phyloP scores from a whole-genome alignment of 2,329 filamentous ascomycete species.

The Claviceps purpurea region DNA sequence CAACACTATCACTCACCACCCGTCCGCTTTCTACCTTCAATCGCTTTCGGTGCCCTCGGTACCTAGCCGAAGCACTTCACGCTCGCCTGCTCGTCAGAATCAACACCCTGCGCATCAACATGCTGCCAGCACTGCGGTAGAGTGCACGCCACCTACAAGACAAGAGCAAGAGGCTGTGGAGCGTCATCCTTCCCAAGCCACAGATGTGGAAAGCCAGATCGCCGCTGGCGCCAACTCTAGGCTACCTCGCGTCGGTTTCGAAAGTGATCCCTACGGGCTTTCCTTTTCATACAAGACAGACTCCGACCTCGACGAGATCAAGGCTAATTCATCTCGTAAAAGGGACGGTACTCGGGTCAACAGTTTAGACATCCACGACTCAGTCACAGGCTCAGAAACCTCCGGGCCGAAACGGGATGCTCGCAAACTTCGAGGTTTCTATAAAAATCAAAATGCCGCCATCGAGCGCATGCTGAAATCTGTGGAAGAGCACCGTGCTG shows the following conservation, averaged over 20 bases:
- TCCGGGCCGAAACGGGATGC: slow-evolving; percentile 21
- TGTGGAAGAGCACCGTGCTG: slow-evolving; percentile 77
- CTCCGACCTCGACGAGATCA: slow-evolving; percentile 63
- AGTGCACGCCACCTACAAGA: slow-evolving; percentile 19
- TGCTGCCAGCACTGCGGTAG: slow-evolving; percentile 33
- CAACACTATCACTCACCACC: slow-evolving; percentile 29
- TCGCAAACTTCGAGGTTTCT: slow-evolving; percentile 63
- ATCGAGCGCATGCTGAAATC: slow-evolving; percentile 86
- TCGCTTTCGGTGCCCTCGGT: slow-evolving; percentile 18
- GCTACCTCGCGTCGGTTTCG: slow-evolving; percentile 43
- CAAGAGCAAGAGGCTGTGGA: slow-evolving; percentile 26
- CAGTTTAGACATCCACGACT: slow-evolving; percentile 1
- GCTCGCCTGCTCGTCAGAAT: slow-evolving; percentile 11
- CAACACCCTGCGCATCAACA: slow-evolving; percentile 9
- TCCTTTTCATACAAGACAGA: slow-evolving; percentile 64
- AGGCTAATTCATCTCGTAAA: slow-evolving; percentile 69
- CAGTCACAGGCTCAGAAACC: not conserved
- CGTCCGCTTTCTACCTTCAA: slow-evolving; percentile 29
- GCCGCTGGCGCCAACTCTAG: slow-evolving; percentile 24
- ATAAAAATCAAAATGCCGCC: slow-evolving; percentile 81
- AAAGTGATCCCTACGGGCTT: slow-evolving; percentile 72
- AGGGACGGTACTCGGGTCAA: slow-evolving; percentile 31
- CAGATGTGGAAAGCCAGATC: slow-evolving; percentile 37
- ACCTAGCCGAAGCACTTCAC: slow-evolving; percentile 15
- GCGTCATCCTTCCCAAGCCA: slow-evolving; percentile 26